Evolutionary conservation across 805 yeast genomes (phyloP).

Genomic region (Cyberlindnera euphorbiae): DNA sequence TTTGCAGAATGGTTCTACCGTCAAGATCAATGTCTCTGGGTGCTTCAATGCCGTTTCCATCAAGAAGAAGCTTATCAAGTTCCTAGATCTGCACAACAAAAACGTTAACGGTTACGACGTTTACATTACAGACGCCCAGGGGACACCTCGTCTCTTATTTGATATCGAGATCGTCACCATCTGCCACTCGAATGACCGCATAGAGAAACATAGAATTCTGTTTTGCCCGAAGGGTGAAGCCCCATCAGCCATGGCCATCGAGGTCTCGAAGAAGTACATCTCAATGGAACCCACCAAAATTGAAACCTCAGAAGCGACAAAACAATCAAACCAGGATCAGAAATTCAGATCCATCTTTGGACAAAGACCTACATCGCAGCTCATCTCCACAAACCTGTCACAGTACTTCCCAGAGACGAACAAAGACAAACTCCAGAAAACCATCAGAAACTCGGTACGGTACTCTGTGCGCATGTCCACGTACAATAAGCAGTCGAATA

Average conservation of each 20-base stretch:
- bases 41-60: slow-evolving; percentile 80
- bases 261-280: slow-evolving; percentile 42
- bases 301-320: slow-evolving; percentile 2
- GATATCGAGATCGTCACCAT: slow-evolving; percentile 81
- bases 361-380: slow-evolving; percentile 90
- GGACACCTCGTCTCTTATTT: slow-evolving; percentile 44
- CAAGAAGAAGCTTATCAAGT: slow-evolving; percentile 61
- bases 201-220: slow-evolving; percentile 65
- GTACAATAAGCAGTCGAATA: slow-evolving; percentile 13
- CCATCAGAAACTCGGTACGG: slow-evolving; percentile 79
- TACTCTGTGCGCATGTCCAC: slow-evolving; percentile 61
- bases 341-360: slow-evolving; percentile 51
- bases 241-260: slow-evolving; percentile 60
- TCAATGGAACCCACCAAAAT: slow-evolving; percentile 21
- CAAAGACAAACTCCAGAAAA: slow-evolving; percentile 64
- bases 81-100: slow-evolving; percentile 42
- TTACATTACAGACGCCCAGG: slow-evolving; percentile 46
- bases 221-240: slow-evolving; percentile 58
- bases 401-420: slow-evolving; percentile 89
- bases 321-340: slow-evolving; percentile 14
- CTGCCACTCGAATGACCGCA: slow-evolving; percentile 68
- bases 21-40: slow-evolving; percentile 65
- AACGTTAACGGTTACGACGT: slow-evolving; percentile 51
- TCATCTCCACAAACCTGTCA: slow-evolving; percentile 82
- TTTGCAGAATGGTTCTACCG: slow-evolving; percentile 66